These are phyloP conservation scores for Coemansia sp. DNA, from an alignment of 192 early-diverging fungal species.

Conservation along the genomic window DNA sequence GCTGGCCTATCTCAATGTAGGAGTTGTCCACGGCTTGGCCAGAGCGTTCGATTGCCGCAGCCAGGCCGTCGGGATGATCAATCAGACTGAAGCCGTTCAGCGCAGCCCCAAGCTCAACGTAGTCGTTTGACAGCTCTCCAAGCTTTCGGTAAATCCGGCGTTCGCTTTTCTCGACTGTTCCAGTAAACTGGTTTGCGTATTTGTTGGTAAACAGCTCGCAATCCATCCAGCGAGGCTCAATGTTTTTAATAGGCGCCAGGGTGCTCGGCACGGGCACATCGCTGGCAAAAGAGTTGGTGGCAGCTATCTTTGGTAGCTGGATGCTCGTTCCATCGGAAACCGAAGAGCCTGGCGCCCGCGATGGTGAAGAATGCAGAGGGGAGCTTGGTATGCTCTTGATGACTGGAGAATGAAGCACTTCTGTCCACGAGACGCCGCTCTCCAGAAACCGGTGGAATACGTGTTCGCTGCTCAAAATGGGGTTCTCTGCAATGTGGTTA, in stretches of 20 bases:
- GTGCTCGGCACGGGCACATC: slow-evolving; percentile 60
- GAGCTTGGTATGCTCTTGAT: slow-evolving; percentile 71
- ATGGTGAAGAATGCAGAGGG: slow-evolving; percentile 62
- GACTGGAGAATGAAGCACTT: slow-evolving; percentile 71
- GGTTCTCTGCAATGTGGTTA: slow-evolving; percentile 87
- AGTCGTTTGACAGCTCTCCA: slow-evolving; percentile 74
- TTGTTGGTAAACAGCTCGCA: slow-evolving; percentile 91
- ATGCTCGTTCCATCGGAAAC: slow-evolving; percentile 39
- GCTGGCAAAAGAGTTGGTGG: slow-evolving; percentile 37
- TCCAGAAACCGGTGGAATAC: slow-evolving; percentile 94
- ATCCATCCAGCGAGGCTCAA: slow-evolving; percentile 84
- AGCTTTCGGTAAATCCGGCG: slow-evolving; percentile 71
- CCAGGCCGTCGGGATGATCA: slow-evolving; percentile 67
- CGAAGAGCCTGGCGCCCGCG: slow-evolving; percentile 41
- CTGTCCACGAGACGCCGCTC: slow-evolving; percentile 69
- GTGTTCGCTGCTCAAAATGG: slow-evolving; percentile 82
- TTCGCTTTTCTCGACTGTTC: slow-evolving; percentile 71
- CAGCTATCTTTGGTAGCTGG: slow-evolving; percentile 52
- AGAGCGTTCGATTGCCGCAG: slow-evolving; percentile 85
- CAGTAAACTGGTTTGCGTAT: slow-evolving; percentile 78
- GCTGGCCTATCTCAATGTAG: slow-evolving; percentile 68
- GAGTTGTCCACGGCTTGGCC: slow-evolving; percentile 91
- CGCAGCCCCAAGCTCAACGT: slow-evolving; percentile 85
- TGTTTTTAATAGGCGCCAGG: slow-evolving; percentile 61
- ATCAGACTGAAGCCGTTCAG: slow-evolving; percentile 96